Conservation (phyloP, 2,329 filamentous ascomycete genomes). For the Aspergillus carbonarius region DNA sequence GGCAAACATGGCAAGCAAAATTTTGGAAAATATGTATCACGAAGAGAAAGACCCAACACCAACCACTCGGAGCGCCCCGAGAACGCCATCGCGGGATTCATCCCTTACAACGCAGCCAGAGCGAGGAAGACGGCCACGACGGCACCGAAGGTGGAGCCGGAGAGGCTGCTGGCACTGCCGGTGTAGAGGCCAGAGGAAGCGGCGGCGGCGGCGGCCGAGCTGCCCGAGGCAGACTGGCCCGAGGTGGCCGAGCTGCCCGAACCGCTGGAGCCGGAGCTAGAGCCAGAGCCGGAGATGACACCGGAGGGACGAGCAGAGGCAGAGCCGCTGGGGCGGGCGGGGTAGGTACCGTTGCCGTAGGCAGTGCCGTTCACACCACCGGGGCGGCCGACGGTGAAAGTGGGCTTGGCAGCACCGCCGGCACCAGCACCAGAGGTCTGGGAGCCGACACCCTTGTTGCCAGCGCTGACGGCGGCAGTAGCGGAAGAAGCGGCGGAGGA, state of each 20-base stretch:
- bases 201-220: constrained; percentile 5
- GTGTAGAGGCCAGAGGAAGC: constrained; percentile 10
- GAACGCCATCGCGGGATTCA: background rate
- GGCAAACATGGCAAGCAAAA: background rate
- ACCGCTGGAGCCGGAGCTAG: constrained; percentile 1
- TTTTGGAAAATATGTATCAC: constrained; percentile 1
- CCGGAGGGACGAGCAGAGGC: constrained; percentile 2
- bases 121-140: constrained; percentile 11
- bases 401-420: constrained; percentile 4
- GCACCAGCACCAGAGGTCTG: constrained; percentile 19
- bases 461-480: background rate
- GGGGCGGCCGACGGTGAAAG: constrained; percentile 7
- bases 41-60: constrained; percentile 1
- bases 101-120: constrained; percentile 10
- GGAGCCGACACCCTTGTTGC: background rate
- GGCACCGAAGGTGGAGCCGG: constrained; percentile 18
- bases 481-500: constrained; percentile 16
- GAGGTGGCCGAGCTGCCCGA: constrained; percentile 15
- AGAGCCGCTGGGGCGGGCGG: background rate
- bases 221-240: constrained; percentile 7
- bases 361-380: constrained; percentile 10
- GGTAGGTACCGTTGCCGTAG: constrained; percentile 8
- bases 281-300: background rate
- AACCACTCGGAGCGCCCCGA: background rate
- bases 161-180: constrained; percentile 13